Percentiles rank a stretch among this genome's conserved stretches.
Conservation (phyloP, 169 alveolate species). For the Besnoitia besnoiti region DNA sequence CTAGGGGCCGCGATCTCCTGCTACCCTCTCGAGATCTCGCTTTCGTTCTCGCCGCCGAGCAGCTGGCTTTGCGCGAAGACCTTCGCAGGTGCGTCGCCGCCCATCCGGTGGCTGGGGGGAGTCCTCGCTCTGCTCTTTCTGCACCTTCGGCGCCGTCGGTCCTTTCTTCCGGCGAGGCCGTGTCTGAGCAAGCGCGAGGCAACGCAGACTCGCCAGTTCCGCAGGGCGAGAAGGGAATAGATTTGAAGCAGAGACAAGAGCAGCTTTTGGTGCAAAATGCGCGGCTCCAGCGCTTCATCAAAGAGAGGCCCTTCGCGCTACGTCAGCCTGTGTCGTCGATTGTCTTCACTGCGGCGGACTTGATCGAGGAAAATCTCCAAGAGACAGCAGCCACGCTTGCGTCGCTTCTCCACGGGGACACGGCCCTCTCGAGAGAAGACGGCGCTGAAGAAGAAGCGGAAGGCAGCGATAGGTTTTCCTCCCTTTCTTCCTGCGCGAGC, state of each 20-base stretch:
- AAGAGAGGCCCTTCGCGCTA: not conserved
- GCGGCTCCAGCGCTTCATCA: not conserved
- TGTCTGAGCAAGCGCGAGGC: not conserved
- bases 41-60: conserved; percentile 42
- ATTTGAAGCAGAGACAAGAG: not conserved
- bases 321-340: conserved; percentile 35
- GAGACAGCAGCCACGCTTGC: conserved; percentile 6
- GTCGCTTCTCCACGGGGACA: conserved; percentile 18
- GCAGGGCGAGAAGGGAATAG: not conserved
- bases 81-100: conserved; percentile 16
- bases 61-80: not conserved
- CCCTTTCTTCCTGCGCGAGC: not conserved
- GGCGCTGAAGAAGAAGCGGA: not conserved
- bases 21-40: conserved; percentile 53
- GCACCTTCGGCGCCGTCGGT: not conserved
- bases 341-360: conserved; percentile 6
- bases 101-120: not conserved
- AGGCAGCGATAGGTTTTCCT: no score
- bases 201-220: not conserved
- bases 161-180: not conserved
- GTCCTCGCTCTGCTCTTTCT: not conserved
- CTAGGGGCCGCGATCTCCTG: conserved; percentile 26
- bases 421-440: conserved; percentile 18
- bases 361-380: not conserved
- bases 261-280: not conserved